Base-by-base conservation (phyloP, 176 grass and related monocot genomes). In the Ensete ventricosum region DNA sequence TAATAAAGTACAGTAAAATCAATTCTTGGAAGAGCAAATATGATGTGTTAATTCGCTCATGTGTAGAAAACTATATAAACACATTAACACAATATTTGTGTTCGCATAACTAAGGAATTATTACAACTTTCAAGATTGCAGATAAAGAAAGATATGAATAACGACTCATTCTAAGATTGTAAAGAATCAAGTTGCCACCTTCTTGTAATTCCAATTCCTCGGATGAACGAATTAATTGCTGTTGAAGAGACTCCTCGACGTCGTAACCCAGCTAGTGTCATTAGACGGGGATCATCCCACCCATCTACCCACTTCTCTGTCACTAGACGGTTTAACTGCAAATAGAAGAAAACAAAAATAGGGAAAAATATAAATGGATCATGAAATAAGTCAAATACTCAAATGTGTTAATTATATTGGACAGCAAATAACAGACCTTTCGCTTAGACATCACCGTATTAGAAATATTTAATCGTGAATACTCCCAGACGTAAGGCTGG, bases 151-250 rank as follows among this genome's bases (percentile, higher is more conserved):
- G 2, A 62, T 6, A 17, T 1, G 3, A 34, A 23, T 11, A 12
- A 53, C 53, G 5, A 73, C 14, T 24, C 52, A 73, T 19, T 50
- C 17, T 26, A 8, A 1, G 25, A 24, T 69, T 71, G 1, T 57
- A 54, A 22, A 73, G 23, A 74, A 60, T 43, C 63, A 71, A 54
- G 21, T 83, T 72, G 34, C 24, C 82, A 99, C 95, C 90, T 99
- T 91, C 95, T 99, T 1, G 95, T 99, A 81, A 99, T 99, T n/a
- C 95, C 95, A 67, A 91, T 89, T 79, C 95, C 95, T 83, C 88
- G 82, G 60, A 99, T 94, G 64, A 99, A 99, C 49, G 95, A 80
- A 86, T 99, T 94, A 71, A 99, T 94, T 63, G 86, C 86, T 53
- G 86, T 91, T 64, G 95, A 76, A 65, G 95, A 99, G 13, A 99